These are phyloP conservation scores for Aspergillus tamarii DNA, from an alignment of 2,329 filamentous ascomycete species.

Conservation along the genomic window DNA sequence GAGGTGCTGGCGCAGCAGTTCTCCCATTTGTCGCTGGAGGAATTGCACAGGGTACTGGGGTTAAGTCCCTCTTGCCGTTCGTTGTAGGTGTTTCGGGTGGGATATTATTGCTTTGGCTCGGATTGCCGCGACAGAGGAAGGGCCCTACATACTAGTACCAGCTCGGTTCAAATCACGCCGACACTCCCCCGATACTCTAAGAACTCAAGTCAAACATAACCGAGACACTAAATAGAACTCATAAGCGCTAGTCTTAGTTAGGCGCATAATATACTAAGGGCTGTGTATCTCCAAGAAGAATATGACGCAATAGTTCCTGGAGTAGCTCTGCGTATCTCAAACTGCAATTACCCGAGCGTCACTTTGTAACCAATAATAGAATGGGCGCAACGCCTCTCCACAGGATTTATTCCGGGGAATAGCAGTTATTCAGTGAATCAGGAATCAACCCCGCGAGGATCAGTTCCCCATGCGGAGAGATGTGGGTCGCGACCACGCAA, in stretches of 20 bases:
- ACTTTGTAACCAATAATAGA: background rate
- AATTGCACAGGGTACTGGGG: slow-evolving; percentile 57
- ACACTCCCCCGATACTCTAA: background rate
- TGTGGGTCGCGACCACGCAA: background rate
- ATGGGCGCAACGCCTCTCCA: background rate
- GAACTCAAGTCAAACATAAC: background rate
- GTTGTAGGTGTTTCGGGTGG: slow-evolving; percentile 46
- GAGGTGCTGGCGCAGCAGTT: slow-evolving; percentile 65
- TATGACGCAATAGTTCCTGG: background rate
- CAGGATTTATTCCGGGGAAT: slow-evolving; percentile 7
- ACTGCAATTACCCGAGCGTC: background rate
- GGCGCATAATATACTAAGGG: background rate
- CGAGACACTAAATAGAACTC: background rate
- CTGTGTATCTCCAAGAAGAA: background rate
- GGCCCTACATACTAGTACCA: too few species aligned
- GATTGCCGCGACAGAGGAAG: background rate
- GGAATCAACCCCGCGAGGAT: background rate
- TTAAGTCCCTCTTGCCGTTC: slow-evolving; percentile 62
- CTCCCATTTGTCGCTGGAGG: slow-evolving; percentile 49
- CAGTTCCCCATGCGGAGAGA: background rate
- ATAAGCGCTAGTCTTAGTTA: background rate
- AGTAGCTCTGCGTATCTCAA: background rate
- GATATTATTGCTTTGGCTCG: slow-evolving; percentile 54
- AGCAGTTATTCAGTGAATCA: background rate
- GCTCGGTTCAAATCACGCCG: too few species aligned